Evolutionary conservation across 192 early-diverging fungal species (phyloP).

Genomic region (Backusella sp.): DNA sequence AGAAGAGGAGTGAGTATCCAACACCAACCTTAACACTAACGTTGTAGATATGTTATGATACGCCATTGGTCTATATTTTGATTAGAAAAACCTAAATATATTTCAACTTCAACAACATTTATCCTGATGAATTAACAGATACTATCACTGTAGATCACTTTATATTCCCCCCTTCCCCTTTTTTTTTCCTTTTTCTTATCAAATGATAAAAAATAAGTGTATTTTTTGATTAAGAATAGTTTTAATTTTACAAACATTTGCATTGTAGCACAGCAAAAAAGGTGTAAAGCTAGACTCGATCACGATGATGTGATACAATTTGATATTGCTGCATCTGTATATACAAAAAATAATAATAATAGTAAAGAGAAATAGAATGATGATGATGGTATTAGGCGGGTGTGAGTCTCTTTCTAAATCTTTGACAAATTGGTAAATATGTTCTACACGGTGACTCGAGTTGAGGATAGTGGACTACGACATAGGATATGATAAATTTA

Average conservation of each 20-base stretch:
- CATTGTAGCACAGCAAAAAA: not conserved
- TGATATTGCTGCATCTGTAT: not conserved
- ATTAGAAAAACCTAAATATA: not conserved
- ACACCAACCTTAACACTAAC: no score
- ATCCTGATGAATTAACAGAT: not conserved
- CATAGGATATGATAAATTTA: slow-evolving; percentile 11
- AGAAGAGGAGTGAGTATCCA: not conserved
- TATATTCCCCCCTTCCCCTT: not conserved
- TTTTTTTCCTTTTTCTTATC: not conserved
- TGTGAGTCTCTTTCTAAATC: not conserved
- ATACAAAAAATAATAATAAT: not conserved
- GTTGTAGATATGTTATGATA: not conserved
- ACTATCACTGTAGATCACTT: not conserved
- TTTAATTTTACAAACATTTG: not conserved
- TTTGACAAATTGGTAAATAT: slow-evolving; percentile 15
- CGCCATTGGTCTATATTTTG: not conserved
- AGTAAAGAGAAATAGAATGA: not conserved
- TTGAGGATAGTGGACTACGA: slow-evolving; percentile 12
- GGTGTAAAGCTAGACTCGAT: not conserved
- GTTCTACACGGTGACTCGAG: slow-evolving; percentile 10
- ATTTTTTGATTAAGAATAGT: not conserved
- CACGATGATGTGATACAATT: not conserved
- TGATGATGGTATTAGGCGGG: not conserved
- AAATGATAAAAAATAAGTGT: not conserved
- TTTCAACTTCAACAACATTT: not conserved